These are phyloP conservation scores for Paracoccidioides lutzii DNA, from an alignment of 2,329 filamentous ascomycete species.

Conservation along the genomic window DNA sequence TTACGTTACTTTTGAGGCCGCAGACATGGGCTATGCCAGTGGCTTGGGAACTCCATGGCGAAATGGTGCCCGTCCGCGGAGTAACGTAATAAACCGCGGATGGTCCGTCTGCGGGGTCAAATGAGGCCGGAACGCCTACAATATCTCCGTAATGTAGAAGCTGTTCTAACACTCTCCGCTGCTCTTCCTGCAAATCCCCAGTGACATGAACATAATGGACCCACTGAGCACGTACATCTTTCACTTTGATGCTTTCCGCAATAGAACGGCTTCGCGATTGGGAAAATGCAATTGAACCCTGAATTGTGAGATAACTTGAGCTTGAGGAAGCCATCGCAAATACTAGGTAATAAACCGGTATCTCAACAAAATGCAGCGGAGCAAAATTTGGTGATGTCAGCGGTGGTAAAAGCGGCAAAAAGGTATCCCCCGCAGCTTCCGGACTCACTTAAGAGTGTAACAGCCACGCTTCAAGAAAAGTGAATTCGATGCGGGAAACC, in stretches of 20 bases:
- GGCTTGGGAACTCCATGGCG: slow-evolving; percentile 94
- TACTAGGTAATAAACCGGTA: not conserved
- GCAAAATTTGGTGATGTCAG: not conserved
- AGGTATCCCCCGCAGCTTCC: not conserved
- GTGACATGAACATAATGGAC: slow-evolving; percentile 54
- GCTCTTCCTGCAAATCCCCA: slow-evolving; percentile 32
- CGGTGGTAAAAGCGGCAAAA: not conserved
- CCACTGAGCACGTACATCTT: slow-evolving; percentile 35
- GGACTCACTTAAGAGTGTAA: not conserved
- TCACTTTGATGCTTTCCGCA: slow-evolving; percentile 30
- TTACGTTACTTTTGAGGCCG: slow-evolving; percentile 56
- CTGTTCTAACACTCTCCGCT: slow-evolving; percentile 43
- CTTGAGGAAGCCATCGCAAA: slow-evolving; percentile 24
- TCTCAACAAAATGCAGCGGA: not conserved
- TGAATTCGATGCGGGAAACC: not conserved
- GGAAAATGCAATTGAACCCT: slow-evolving; percentile 33
- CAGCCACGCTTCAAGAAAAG: not conserved
- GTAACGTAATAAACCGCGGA: slow-evolving; percentile 56
- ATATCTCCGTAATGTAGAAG: slow-evolving; percentile 50
- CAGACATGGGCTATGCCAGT: slow-evolving; percentile 90
- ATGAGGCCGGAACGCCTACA: slow-evolving; percentile 31
- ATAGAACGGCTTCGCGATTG: slow-evolving; percentile 33
- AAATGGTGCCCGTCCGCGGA: slow-evolving; percentile 69
- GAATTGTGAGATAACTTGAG: slow-evolving; percentile 24
- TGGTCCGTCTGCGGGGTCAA: slow-evolving; percentile 37